These are phyloP conservation scores for Withania somnifera DNA, from an alignment of 305 asterid species.

Conservation along the genomic window DNA sequence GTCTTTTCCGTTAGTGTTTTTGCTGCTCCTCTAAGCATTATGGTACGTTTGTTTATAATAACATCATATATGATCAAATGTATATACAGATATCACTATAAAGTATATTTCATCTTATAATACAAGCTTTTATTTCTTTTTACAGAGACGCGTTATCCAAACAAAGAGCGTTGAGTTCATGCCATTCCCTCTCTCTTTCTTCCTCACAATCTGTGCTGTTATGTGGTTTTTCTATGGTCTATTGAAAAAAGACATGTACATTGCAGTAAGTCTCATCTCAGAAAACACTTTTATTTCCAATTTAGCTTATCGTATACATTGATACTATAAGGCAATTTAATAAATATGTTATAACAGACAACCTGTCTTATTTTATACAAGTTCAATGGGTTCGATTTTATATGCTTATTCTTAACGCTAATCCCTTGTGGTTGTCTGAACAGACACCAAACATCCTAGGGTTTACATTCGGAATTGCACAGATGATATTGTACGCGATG, in stretches of 20 bases:
- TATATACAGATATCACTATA: neutral
- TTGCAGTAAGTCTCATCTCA: slow-evolving; percentile 41
- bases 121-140: neutral
- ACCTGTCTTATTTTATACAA: neutral
- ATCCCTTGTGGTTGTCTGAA: neutral
- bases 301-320: neutral
- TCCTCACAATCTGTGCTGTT: slow-evolving; percentile 61
- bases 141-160: slow-evolving; percentile 50
- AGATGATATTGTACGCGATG: slow-evolving; percentile 21
- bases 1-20: slow-evolving; percentile 57
- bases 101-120: too few species aligned
- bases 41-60: slow-evolving; percentile 22
- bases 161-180: slow-evolving; percentile 74
- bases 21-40: slow-evolving; percentile 71
- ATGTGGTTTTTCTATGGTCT: slow-evolving; percentile 77
- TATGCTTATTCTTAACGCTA: neutral
- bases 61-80: neutral
- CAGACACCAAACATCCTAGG: slow-evolving; percentile 31
- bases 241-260: slow-evolving; percentile 42
- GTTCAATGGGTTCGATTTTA: too few species aligned
- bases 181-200: slow-evolving; percentile 62
- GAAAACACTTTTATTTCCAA: neutral
- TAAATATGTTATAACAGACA: too few species aligned
- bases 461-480: slow-evolving; percentile 20
- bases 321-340: neutral